A percentile compares a stretch with the other conserved stretches of the same genome.
Conservation (phyloP, 768 basidiomycete species). For the Amanita subjunquillea region DNA sequence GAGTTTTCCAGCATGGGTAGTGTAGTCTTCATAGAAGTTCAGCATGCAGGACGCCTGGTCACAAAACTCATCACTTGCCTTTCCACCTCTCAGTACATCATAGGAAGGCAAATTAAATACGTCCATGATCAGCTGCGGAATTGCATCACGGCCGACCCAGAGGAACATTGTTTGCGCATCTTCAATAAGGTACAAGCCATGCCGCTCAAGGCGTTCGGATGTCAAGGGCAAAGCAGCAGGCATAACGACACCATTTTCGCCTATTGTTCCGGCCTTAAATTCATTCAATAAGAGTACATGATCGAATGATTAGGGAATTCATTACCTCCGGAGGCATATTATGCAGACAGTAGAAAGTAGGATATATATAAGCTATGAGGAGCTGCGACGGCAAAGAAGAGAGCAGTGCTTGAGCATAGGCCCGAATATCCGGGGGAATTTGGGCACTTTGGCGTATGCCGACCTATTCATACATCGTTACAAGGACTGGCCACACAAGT, state of each 20-base stretch:
- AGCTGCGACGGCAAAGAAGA: conserved; percentile 87
- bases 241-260: conserved; percentile 80
- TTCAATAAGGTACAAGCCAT: conserved; percentile 94
- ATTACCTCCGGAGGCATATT: conserved; percentile 88
- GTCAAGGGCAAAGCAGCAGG: conserved; percentile 85
- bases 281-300: conserved; percentile 5
- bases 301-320: neutral
- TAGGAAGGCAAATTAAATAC: conserved; percentile 89
- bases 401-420: conserved; percentile 88
- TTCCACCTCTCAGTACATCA: conserved; percentile 85
- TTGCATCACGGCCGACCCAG: conserved; percentile 96
- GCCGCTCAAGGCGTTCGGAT: conserved; percentile 89
- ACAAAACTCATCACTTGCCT: conserved; percentile 39
- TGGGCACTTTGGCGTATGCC: conserved; percentile 93
- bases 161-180: conserved; percentile 97
- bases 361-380: conserved; percentile 90
- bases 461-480: conserved; percentile 38
- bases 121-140: conserved; percentile 90
- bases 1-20: conserved; percentile 86
- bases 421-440: conserved; percentile 93
- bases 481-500: neutral
- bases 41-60: neutral
- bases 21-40: conserved; percentile 46
- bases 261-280: conserved; percentile 77
- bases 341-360: conserved; percentile 91